Evolutionary conservation across 192 early-diverging fungal species (phyloP).

Genomic region (Mortierella hygrophila): DNA sequence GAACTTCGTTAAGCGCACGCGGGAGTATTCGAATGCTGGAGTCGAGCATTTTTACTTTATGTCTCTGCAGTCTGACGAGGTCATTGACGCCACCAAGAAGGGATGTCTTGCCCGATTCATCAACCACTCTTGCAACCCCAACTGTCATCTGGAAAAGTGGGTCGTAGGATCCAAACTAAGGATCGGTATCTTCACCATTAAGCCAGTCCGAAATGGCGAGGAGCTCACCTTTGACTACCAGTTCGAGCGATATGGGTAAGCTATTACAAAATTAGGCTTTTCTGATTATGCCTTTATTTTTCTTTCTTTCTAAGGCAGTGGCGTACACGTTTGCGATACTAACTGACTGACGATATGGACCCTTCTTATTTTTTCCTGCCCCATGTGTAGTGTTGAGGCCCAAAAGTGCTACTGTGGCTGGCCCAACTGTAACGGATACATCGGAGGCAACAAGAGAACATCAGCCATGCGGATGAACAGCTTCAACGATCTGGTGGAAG

Average conservation of each 20-base stretch:
- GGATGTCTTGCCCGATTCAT: slow-evolving; percentile 97
- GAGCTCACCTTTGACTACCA: slow-evolving; percentile 99
- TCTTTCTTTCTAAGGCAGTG: background rate
- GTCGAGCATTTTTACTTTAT: slow-evolving; percentile 98
- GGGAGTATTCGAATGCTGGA: slow-evolving; percentile 84
- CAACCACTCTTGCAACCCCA: slow-evolving; percentile 98
- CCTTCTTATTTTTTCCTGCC: slow-evolving; percentile 11
- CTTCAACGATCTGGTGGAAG: slow-evolving; percentile 64
- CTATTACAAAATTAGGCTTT: background rate
- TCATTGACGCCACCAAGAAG: slow-evolving; percentile 95
- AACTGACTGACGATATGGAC: background rate
- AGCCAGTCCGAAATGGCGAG: slow-evolving; percentile 79
- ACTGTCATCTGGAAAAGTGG: slow-evolving; percentile 97
- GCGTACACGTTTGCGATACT: too few species aligned
- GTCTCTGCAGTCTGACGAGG: slow-evolving; percentile 91
- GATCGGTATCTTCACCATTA: slow-evolving; percentile 94
- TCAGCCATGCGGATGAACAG: slow-evolving; percentile 63
- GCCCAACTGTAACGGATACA: slow-evolving; percentile 88
- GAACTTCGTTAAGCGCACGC: slow-evolving; percentile 86
- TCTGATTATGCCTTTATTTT: background rate
- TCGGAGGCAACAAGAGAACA: slow-evolving; percentile 86
- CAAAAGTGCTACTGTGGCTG: slow-evolving; percentile 96
- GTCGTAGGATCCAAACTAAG: slow-evolving; percentile 89
- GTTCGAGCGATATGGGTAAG: slow-evolving; percentile 93
- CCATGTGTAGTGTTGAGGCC: slow-evolving; percentile 75